A percentile compares a stretch with the other conserved stretches of the same genome.
phyloP scores from a whole-genome alignment of 1,284 basidiomycete species.

The Ustilago crameri region DNA sequence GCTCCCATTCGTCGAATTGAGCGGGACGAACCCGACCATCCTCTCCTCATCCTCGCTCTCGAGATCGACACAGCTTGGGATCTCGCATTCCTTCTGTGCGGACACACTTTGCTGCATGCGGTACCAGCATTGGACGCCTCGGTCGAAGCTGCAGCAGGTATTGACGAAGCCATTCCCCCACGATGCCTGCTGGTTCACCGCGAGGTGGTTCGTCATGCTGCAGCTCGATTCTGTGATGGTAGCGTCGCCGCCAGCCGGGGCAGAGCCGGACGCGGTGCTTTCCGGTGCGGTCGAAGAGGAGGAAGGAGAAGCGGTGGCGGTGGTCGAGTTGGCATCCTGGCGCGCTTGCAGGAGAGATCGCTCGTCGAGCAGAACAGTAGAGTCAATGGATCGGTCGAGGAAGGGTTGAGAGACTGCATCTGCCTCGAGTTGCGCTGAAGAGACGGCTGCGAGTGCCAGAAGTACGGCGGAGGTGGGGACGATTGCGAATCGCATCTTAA shows the following conservation, averaged over 20 bases:
- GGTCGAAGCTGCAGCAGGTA: constrained; percentile 49
- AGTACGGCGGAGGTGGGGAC: constrained; percentile 8
- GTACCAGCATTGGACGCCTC: constrained; percentile 47
- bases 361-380: constrained; percentile 13
- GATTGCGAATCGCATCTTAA: constrained; percentile 16
- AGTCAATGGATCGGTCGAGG: constrained; percentile 25
- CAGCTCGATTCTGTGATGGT: constrained; percentile 44
- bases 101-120: constrained; percentile 31
- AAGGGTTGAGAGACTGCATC: constrained; percentile 27
- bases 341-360: constrained; percentile 26
- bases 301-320: constrained; percentile 5
- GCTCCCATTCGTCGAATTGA: constrained; percentile 48
- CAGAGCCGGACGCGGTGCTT: constrained; percentile 26
- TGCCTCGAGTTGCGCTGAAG: constrained; percentile 16
- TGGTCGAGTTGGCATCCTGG: constrained; percentile 29
- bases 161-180: constrained; percentile 55
- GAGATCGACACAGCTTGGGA: constrained; percentile 48
- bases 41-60: constrained; percentile 32
- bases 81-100: constrained; percentile 38
- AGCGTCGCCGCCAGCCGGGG: constrained; percentile 43
- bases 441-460: constrained; percentile 3
- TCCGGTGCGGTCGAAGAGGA: constrained; percentile 23
- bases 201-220: constrained; percentile 43
- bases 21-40: constrained; percentile 51
- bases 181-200: constrained; percentile 54